These are phyloP conservation scores for Blastobotrys petasosporus DNA, from an alignment of 1,139 yeast species.

Conservation along the genomic window DNA sequence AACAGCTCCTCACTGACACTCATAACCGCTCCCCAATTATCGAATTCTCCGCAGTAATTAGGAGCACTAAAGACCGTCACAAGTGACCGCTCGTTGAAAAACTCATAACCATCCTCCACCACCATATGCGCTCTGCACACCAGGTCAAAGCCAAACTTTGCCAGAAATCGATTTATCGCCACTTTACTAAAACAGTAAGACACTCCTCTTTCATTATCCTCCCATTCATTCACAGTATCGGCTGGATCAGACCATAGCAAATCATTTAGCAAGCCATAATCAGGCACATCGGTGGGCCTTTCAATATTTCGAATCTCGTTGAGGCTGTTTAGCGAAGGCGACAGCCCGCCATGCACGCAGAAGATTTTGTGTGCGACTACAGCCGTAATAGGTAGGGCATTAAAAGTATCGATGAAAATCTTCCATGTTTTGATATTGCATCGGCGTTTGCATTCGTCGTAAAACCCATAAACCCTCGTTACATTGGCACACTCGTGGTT, in stretches of 20 bases:
- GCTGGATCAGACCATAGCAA: constrained; percentile 96
- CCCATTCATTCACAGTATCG: constrained; percentile 94
- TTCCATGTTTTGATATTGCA: constrained; percentile 93
- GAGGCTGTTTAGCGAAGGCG: constrained; percentile 85
- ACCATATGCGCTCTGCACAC: constrained; percentile 99
- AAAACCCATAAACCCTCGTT: constrained; percentile 91
- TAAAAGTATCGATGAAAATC: constrained; percentile 85
- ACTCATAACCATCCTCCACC: constrained; percentile 97
- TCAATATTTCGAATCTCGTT: constrained; percentile 88
- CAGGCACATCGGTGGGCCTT: constrained; percentile 96
- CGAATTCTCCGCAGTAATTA: constrained; percentile 96
- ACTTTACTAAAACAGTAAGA: constrained; percentile 92
- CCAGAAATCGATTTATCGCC: constrained; percentile 84
- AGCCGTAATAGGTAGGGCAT: constrained; percentile 91
- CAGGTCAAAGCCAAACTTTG: constrained; percentile 84
- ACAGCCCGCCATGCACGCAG: constrained; percentile 95
- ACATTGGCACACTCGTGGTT: constrained; percentile 97
- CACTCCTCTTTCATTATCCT: constrained; percentile 95
- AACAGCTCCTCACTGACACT: constrained; percentile 86
- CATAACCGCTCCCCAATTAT: constrained; percentile 99
- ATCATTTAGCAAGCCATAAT: constrained; percentile 87
- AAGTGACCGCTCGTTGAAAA: constrained; percentile 85
- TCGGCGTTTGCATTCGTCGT: constrained; percentile 93
- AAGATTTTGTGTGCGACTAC: constrained; percentile 94
- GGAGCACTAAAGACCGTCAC: constrained; percentile 97